These are phyloP conservation scores for Neostapfia colusana DNA, from an alignment of 176 grass and related monocot species.

Conservation along the genomic window DNA sequence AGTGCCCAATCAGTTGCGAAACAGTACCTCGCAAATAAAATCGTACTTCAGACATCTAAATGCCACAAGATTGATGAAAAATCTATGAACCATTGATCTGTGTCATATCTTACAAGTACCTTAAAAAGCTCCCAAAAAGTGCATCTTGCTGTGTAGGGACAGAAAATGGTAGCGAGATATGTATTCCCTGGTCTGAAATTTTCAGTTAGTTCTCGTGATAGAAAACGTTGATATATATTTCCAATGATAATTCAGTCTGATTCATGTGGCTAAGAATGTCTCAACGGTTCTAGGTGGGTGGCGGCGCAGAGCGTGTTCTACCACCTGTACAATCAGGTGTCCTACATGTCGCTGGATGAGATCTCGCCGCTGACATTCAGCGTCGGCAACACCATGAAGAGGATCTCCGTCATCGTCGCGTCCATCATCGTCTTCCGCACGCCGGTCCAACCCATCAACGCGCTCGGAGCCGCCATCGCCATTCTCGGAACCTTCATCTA, in stretches of 20 bases:
- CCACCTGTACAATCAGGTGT: slow-evolving; percentile 97
- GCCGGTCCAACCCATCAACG: slow-evolving; percentile 84
- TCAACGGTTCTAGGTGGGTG: slow-evolving; percentile 65
- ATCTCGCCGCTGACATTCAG: slow-evolving; percentile 95
- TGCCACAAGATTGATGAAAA: slow-evolving; percentile 2
- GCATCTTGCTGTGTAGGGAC: slow-evolving; percentile 4
- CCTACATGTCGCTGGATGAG: slow-evolving; percentile 95
- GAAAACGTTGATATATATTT: background rate
- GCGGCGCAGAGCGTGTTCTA: slow-evolving; percentile 97
- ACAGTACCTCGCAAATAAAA: background rate
- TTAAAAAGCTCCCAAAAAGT: slow-evolving; percentile 8
- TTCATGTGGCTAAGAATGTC: slow-evolving; percentile 27
- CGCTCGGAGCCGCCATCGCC: slow-evolving; percentile 82
- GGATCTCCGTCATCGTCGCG: slow-evolving; percentile 87
- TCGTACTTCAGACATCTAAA: background rate
- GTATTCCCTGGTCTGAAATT: background rate
- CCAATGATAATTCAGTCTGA: slow-evolving; percentile 25
- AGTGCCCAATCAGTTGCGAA: background rate
- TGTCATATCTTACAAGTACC: background rate
- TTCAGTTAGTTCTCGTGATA: background rate
- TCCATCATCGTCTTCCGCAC: slow-evolving; percentile 97
- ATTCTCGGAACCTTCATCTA: slow-evolving; percentile 93
- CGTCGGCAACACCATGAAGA: slow-evolving; percentile 97
- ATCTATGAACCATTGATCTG: background rate
- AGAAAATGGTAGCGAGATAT: slow-evolving; percentile 21